Conservation (phyloP, 2,329 filamentous ascomycete species). For the Trichoderma sp. region DNA sequence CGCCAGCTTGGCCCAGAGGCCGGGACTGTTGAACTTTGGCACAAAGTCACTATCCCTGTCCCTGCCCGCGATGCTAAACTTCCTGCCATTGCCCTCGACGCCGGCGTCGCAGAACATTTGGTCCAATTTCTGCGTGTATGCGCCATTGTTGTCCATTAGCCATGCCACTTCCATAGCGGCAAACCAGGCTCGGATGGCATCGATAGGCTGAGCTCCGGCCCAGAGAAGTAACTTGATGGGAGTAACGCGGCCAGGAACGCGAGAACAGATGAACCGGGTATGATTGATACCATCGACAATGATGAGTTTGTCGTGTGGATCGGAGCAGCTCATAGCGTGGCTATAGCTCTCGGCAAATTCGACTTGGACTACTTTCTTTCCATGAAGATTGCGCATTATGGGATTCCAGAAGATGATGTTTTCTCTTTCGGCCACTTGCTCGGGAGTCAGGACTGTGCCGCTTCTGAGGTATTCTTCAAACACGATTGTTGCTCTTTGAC, state of each 20-base stretch:
- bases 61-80: slow-evolving; percentile 10
- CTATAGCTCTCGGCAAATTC: slow-evolving; percentile 50
- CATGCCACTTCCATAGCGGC: slow-evolving; percentile 45
- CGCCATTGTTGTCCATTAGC: slow-evolving; percentile 35
- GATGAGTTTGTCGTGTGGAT: slow-evolving; percentile 31
- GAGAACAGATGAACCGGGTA: slow-evolving; percentile 39
- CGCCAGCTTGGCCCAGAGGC: slow-evolving; percentile 38
- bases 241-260: slow-evolving; percentile 30
- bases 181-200: slow-evolving; percentile 45
- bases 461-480: slow-evolving; percentile 61
- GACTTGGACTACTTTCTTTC: slow-evolving; percentile 41
- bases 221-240: slow-evolving; percentile 45
- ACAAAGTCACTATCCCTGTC: slow-evolving; percentile 30
- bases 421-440: slow-evolving; percentile 67
- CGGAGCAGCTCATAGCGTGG: slow-evolving; percentile 39
- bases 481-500: slow-evolving; percentile 81
- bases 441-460: slow-evolving; percentile 62
- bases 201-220: slow-evolving; percentile 36
- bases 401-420: slow-evolving; percentile 59
- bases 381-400: slow-evolving; percentile 37
- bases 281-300: slow-evolving; percentile 39
- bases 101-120: slow-evolving; percentile 20
- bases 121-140: slow-evolving; percentile 33
- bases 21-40: slow-evolving; percentile 31
- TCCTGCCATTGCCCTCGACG: slow-evolving; percentile 13